Evolutionary conservation across 106 monocot species (phyloP).

Genomic region (Ottelia alismoides): DNA sequence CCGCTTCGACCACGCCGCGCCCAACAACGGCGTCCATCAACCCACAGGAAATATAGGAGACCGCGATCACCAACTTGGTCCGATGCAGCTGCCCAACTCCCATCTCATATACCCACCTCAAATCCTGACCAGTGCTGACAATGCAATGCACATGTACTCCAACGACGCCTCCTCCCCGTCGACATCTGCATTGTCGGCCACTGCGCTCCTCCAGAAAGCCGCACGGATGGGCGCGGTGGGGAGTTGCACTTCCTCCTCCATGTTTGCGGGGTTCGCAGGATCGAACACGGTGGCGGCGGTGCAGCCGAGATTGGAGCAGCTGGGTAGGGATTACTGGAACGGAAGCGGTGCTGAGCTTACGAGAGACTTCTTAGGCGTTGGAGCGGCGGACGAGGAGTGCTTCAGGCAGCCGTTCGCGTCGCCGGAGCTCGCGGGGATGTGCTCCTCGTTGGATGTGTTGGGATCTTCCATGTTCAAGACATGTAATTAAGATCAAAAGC

Average conservation of each 20-base stretch:
- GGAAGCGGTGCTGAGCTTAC: slow-evolving; percentile 29
- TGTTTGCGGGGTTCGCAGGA: too few relatives aligned
- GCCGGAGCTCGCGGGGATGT: too few relatives aligned
- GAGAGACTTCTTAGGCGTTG: slow-evolving; percentile 67
- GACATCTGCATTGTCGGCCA: slow-evolving; percentile 16
- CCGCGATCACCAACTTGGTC: too few relatives aligned
- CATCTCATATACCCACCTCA: not conserved
- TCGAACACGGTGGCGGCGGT: slow-evolving; percentile 6
- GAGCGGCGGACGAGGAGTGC: slow-evolving; percentile 31
- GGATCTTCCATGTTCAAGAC: too few relatives aligned
- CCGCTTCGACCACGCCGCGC: too few relatives aligned
- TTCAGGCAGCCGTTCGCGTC: slow-evolving; percentile 45
- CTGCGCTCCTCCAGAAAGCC: slow-evolving; percentile 29
- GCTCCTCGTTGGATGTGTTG: too few relatives aligned
- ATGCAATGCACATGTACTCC: slow-evolving; percentile 1
- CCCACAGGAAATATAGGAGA: too few relatives aligned
- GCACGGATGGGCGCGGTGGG: slow-evolving; percentile 13
- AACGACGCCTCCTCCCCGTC: slow-evolving; percentile 1
- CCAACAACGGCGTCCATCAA: too few relatives aligned
- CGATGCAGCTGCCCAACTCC: not conserved
- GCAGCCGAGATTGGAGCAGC: slow-evolving; percentile 18
- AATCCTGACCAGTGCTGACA: not conserved
- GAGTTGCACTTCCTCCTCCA: too few relatives aligned
- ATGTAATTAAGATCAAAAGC: too few relatives aligned
- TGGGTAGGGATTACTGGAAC: too few relatives aligned